These are phyloP conservation scores for Pseudofabraea citricarpa DNA, from an alignment of 2,329 filamentous ascomycete species.

Conservation along the genomic window DNA sequence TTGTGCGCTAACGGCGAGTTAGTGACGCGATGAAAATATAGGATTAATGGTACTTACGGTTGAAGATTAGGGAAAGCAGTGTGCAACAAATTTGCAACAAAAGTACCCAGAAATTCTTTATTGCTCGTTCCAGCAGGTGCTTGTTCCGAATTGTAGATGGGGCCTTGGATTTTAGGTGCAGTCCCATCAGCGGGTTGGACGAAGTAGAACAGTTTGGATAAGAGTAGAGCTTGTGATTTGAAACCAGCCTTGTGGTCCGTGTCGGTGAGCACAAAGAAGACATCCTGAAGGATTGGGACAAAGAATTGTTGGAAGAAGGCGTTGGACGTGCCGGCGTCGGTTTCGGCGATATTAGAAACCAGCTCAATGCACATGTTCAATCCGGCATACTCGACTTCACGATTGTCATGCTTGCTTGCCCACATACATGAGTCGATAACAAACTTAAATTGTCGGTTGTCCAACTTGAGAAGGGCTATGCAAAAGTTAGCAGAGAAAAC, in stretches of 20 bases:
- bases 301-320: slow-evolving; percentile 99
- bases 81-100: slow-evolving; percentile 77
- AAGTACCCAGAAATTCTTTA: slow-evolving; percentile 83
- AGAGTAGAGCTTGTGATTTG: slow-evolving; percentile 91
- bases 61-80: slow-evolving; percentile 93
- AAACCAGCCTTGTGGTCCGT: slow-evolving; percentile 98
- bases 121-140: slow-evolving; percentile 80
- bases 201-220: slow-evolving; percentile 95
- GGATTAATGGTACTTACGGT: slow-evolving; percentile 54
- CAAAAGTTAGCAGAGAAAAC: slow-evolving; percentile 10
- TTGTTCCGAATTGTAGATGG: slow-evolving; percentile 82
- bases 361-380: slow-evolving; percentile 98
- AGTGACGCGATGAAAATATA: slow-evolving; percentile 21
- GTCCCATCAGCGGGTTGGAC: slow-evolving; percentile 67
- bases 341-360: slow-evolving; percentile 94
- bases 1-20: slow-evolving; percentile 59
- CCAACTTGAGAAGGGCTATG: slow-evolving; percentile 77
- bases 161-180: slow-evolving; percentile 82
- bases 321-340: slow-evolving; percentile 79
- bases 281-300: slow-evolving; percentile 89
- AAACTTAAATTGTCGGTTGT: slow-evolving; percentile 97
- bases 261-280: slow-evolving; percentile 97
- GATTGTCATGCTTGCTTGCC: slow-evolving; percentile 99
- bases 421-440: slow-evolving; percentile 99
- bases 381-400: slow-evolving; percentile 92